Conservation (phyloP, 164 flowering plant species). For the Taxillus chinensis region DNA sequence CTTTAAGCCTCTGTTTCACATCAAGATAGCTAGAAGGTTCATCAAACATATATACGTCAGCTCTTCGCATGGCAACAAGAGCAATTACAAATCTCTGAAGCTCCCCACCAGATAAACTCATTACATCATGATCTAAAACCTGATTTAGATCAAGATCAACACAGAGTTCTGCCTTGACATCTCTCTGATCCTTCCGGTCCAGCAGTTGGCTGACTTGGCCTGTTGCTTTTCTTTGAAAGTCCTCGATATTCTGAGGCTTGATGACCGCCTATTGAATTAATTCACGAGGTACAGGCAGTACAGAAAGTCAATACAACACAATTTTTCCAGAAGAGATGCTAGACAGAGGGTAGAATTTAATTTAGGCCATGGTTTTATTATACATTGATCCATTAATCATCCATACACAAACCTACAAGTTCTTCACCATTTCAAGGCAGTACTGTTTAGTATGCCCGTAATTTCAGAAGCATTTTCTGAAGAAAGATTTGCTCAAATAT, state of each 20-base stretch:
- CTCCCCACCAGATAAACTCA: constrained; percentile 97
- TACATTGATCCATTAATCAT: too few species aligned
- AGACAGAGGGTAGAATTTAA: too few species aligned
- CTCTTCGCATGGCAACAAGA: constrained; percentile 86
- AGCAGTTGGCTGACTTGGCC: constrained; percentile 98
- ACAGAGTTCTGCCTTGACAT: constrained; percentile 65
- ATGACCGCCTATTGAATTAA: constrained; percentile 62
- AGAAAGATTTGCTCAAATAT: background rate
- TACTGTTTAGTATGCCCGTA: too few species aligned
- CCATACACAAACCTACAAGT: too few species aligned
- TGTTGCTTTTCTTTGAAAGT: constrained; percentile 89
- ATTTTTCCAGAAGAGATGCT: too few species aligned
- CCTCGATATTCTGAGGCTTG: constrained; percentile 97
- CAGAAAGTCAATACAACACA: too few species aligned
- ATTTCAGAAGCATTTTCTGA: background rate
- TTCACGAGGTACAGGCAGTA: too few species aligned
- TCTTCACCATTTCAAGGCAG: too few species aligned
- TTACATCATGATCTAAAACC: constrained; percentile 90
- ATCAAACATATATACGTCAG: constrained; percentile 98
- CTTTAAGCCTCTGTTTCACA: constrained; percentile 97
- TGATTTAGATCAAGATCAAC: constrained; percentile 75
- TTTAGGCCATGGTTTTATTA: too few species aligned
- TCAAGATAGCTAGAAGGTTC: constrained; percentile 99
- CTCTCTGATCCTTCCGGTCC: constrained; percentile 89
- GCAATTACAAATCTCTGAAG: constrained; percentile 98